Evolutionary conservation across 75 land plant genomes (phyloP).

Genomic region (Sequoia sempervirens): DNA sequence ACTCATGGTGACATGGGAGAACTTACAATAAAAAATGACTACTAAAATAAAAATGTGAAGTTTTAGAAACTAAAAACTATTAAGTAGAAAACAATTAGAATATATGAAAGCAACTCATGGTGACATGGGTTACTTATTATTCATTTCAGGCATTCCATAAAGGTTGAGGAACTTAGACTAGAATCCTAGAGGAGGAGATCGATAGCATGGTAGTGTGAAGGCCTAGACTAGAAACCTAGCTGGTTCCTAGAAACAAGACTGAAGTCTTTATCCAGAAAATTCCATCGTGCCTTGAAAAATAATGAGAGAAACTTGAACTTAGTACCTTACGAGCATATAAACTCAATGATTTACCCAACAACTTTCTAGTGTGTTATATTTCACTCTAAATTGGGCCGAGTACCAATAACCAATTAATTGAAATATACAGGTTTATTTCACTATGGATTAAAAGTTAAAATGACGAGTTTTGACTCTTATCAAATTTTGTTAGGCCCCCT

Average conservation of each 20-base stretch:
- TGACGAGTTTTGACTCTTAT: not conserved
- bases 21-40: too few relatives aligned
- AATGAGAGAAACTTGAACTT: not conserved
- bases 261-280: not conserved
- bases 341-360: not conserved
- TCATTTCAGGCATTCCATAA: too few relatives aligned
- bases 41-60: too few relatives aligned
- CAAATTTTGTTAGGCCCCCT: not conserved
- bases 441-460: not conserved
- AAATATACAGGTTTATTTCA: not conserved
- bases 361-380: not conserved
- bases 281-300: not conserved
- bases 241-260: not conserved
- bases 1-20: too few relatives aligned
- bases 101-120: not conserved
- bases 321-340: not conserved
- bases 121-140: not conserved
- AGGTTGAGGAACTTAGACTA: not conserved
- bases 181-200: not conserved
- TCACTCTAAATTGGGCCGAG: not conserved
- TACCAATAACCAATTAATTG: not conserved
- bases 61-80: not conserved
- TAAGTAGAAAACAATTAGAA: not conserved
- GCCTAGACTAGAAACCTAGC: not conserved
- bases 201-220: not conserved